Percentiles rank a stretch among this genome's conserved stretches.
These are phyloP conservation scores for Clonostachys rhizophaga DNA, from an alignment of 2,329 filamentous ascomycete genomes.

Conservation along the genomic window DNA sequence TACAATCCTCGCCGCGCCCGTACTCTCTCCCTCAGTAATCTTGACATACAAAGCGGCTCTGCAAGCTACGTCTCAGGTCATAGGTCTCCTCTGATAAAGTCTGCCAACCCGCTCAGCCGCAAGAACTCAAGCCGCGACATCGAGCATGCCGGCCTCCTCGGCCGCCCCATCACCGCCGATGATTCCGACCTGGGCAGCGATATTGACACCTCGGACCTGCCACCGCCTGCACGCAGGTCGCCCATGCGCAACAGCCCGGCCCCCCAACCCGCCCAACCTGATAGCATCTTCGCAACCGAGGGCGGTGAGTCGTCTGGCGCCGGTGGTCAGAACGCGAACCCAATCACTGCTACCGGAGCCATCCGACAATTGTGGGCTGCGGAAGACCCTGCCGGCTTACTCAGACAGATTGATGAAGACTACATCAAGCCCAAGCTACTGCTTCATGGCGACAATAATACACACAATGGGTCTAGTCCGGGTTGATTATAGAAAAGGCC, in stretches of 20 bases:
- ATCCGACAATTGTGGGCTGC: constrained; percentile 77
- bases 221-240: constrained; percentile 49
- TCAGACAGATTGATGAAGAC: constrained; percentile 89
- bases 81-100: constrained; percentile 37
- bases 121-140: constrained; percentile 45
- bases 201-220: constrained; percentile 62
- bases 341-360: constrained; percentile 69
- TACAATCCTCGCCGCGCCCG: constrained; percentile 67
- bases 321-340: constrained; percentile 14
- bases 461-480: no score
- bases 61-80: constrained; percentile 50
- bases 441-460: constrained; percentile 58
- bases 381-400: constrained; percentile 85
- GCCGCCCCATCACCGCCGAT: constrained; percentile 29
- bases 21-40: constrained; percentile 51
- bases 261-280: constrained; percentile 9
- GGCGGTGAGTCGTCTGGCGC: constrained; percentile 13
- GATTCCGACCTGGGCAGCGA: constrained; percentile 60
- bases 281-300: constrained; percentile 21
- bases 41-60: constrained; percentile 29
- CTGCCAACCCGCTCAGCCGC: constrained; percentile 37
- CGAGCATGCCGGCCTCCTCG: constrained; percentile 54
- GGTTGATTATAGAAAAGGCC: no score
- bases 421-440: constrained; percentile 91
- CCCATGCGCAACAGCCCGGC: constrained; percentile 21